Percentiles rank a stretch among this genome's conserved stretches.
phyloP scores from a whole-genome alignment of 306 rosid species.

The Casuarina equisetifolia region DNA sequence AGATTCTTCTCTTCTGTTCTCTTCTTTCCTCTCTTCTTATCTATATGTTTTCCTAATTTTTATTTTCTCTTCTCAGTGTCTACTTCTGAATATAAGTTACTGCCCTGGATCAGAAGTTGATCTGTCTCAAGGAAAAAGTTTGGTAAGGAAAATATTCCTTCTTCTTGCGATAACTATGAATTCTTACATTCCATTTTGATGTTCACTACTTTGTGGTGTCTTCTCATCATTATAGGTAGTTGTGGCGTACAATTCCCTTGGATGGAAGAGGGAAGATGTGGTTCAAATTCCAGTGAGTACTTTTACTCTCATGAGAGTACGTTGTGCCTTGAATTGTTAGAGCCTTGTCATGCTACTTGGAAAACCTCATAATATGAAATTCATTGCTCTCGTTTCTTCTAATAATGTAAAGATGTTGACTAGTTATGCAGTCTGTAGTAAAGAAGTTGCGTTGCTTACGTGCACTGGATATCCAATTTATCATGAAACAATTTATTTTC shows the following conservation, averaged over 20 bases:
- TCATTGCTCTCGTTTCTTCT: conserved; percentile 6
- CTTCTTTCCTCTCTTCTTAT: conserved; percentile 14
- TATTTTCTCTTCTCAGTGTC: conserved; percentile 40
- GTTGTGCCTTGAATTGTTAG: conserved; percentile 7
- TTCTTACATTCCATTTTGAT: conserved; percentile 17
- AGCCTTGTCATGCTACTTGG: conserved; percentile 4
- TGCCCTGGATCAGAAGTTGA: conserved; percentile 57
- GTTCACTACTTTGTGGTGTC: conserved; percentile 15
- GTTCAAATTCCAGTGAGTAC: conserved; percentile 51
- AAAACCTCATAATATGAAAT: conserved; percentile 2
- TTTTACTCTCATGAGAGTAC: conserved; percentile 18
- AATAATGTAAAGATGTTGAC: conserved; percentile 4
- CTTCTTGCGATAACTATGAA: neutral
- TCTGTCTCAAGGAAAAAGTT: conserved; percentile 47
- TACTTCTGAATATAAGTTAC: conserved; percentile 54
- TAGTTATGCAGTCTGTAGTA: conserved; percentile 11
- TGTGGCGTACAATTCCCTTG: conserved; percentile 54
- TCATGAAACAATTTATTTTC: neutral
- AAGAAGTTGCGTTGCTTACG: neutral
- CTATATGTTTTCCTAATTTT: neutral
- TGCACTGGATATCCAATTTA: conserved; percentile 2
- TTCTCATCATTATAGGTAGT: conserved; percentile 36
- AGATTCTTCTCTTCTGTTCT: neutral
- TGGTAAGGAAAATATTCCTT: conserved; percentile 36
- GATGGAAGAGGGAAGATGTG: conserved; percentile 54